phyloP scores from a whole-genome alignment of 192 early-diverging fungal genomes.

The Umbelopsis sp. region DNA sequence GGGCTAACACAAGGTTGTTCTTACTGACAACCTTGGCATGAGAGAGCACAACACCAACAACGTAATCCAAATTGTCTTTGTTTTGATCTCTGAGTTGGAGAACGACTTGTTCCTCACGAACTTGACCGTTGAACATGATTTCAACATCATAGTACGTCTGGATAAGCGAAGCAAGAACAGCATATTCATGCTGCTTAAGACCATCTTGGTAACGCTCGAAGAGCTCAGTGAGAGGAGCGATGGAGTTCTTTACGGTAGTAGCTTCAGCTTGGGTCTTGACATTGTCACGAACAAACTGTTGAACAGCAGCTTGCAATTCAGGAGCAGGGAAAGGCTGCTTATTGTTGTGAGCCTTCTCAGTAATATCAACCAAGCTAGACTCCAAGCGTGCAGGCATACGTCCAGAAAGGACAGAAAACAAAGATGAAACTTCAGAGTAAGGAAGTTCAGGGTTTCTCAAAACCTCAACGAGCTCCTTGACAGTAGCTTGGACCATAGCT shows the following conservation, averaged over 20 bases:
- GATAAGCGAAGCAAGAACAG: slow-evolving; percentile 74
- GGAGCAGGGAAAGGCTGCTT: slow-evolving; percentile 71
- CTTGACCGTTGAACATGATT: slow-evolving; percentile 72
- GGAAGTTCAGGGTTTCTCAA: slow-evolving; percentile 82
- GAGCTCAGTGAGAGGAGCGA: slow-evolving; percentile 70
- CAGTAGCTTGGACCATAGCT: slow-evolving; percentile 64
- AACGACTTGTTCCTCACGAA: slow-evolving; percentile 85
- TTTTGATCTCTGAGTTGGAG: slow-evolving; percentile 82
- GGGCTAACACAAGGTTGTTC: slow-evolving; percentile 73
- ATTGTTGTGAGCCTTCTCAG: slow-evolving; percentile 41
- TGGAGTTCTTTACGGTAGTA: slow-evolving; percentile 57
- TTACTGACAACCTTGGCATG: slow-evolving; percentile 81
- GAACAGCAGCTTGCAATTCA: slow-evolving; percentile 66
- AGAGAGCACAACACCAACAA: slow-evolving; percentile 74
- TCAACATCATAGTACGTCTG: slow-evolving; percentile 88
- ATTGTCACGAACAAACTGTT: slow-evolving; percentile 48
- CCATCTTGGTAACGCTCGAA: slow-evolving; percentile 75
- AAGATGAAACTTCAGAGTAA: slow-evolving; percentile 77
- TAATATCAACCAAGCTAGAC: slow-evolving; percentile 53
- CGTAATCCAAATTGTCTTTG: slow-evolving; percentile 79
- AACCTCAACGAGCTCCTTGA: slow-evolving; percentile 76
- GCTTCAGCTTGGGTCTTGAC: slow-evolving; percentile 67
- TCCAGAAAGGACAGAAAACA: slow-evolving; percentile 81
- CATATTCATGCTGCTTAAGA: slow-evolving; percentile 73
- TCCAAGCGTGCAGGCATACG: slow-evolving; percentile 81